Conservation (phyloP, 305 asterid species). For the Fraxinus floribunda region DNA sequence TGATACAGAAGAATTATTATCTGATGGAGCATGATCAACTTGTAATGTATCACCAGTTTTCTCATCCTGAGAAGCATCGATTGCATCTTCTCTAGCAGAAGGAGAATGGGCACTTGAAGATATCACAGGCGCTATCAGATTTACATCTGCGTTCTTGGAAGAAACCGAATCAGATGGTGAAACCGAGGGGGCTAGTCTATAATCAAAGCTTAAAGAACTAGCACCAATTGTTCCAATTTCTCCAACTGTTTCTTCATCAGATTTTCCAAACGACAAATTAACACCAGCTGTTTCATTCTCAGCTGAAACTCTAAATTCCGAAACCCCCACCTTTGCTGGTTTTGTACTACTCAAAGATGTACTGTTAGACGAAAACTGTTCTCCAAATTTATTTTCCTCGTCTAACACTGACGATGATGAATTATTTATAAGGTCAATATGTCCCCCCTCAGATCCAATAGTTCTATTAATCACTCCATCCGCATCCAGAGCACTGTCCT, state of each 20-base stretch:
- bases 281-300: neutral
- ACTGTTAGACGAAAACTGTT: neutral
- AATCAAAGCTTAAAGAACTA: slow-evolving; percentile 10
- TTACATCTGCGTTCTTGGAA: slow-evolving; percentile 1
- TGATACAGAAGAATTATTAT: slow-evolving; percentile 18
- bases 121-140: neutral
- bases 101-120: slow-evolving; percentile 16
- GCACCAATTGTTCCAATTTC: slow-evolving; percentile 4
- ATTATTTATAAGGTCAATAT: neutral
- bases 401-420: slow-evolving; percentile 3
- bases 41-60: slow-evolving; percentile 9
- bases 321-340: slow-evolving; percentile 16
- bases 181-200: slow-evolving; percentile 8
- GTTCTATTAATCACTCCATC: neutral
- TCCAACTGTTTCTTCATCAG: neutral
- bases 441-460: slow-evolving; percentile 1
- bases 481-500: neutral
- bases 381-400: slow-evolving; percentile 3
- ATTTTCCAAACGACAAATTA: slow-evolving; percentile 15
- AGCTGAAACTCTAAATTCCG: neutral
- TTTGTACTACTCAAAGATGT: slow-evolving; percentile 17
- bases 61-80: neutral
- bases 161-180: slow-evolving; percentile 24
- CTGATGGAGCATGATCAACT: slow-evolving; percentile 12
- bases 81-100: slow-evolving; percentile 11